These are phyloP conservation scores for Podospora didyma DNA, from an alignment of 495 filamentous ascomycete species.

Conservation along the genomic window DNA sequence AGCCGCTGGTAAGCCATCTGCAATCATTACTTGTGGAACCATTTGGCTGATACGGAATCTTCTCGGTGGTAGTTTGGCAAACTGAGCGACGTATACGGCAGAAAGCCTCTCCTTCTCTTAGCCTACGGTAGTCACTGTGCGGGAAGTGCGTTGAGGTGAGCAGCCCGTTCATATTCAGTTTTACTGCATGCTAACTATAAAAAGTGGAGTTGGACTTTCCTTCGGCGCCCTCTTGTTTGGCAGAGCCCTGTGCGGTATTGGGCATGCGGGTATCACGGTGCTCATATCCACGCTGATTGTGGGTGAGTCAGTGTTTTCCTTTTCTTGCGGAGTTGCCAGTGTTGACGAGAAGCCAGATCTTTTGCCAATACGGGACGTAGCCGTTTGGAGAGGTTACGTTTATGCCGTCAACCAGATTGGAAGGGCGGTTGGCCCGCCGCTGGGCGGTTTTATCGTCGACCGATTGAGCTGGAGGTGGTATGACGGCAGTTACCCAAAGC, in stretches of 20 bases:
- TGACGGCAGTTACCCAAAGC: background rate
- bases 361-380: slow-evolving; percentile 14
- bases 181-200: background rate
- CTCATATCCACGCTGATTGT: slow-evolving; percentile 17
- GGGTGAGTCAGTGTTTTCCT: background rate
- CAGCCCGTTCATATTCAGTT: background rate
- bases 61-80: slow-evolving; percentile 9
- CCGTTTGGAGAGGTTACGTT: slow-evolving; percentile 17
- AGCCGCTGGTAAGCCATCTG: slow-evolving; percentile 6
- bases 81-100: slow-evolving; percentile 15
- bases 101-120: slow-evolving; percentile 13
- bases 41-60: background rate
- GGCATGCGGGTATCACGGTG: slow-evolving; percentile 15
- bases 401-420: slow-evolving; percentile 17
- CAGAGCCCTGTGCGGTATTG: slow-evolving; percentile 10
- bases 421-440: slow-evolving; percentile 10
- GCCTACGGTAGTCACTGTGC: slow-evolving; percentile 6
- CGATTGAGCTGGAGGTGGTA: slow-evolving; percentile 14
- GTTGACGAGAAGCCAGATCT: slow-evolving; percentile 9
- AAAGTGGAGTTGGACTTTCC: slow-evolving; percentile 8
- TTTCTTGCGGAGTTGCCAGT: background rate
- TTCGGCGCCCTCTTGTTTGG: slow-evolving; percentile 11
- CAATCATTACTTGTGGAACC: no score
- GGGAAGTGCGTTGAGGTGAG: slow-evolving; percentile 9
- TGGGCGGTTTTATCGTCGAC: slow-evolving; percentile 13